Evolutionary conservation across 2,329 filamentous ascomycete genomes (phyloP).

Genomic region (Paraphoma sp.): DNA sequence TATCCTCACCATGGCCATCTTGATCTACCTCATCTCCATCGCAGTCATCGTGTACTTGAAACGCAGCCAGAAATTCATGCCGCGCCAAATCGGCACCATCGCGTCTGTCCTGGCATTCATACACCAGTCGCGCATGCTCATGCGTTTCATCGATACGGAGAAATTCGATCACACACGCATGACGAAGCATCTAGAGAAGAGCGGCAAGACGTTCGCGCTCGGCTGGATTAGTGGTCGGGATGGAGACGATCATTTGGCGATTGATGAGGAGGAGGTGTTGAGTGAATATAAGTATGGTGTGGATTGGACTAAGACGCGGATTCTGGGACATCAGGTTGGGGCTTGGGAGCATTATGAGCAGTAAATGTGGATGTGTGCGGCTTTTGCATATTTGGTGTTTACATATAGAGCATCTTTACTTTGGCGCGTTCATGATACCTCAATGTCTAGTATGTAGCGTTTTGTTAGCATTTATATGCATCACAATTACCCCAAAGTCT

Average conservation of each 20-base stretch:
- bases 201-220: slow-evolving; percentile 74
- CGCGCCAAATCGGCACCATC: slow-evolving; percentile 80
- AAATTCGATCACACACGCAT: slow-evolving; percentile 68
- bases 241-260: slow-evolving; percentile 74
- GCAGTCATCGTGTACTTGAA: slow-evolving; percentile 66
- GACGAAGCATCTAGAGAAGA: slow-evolving; percentile 63
- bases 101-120: slow-evolving; percentile 78
- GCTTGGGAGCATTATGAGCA: slow-evolving; percentile 36
- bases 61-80: slow-evolving; percentile 73
- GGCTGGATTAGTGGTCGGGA: slow-evolving; percentile 80
- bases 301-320: slow-evolving; percentile 43
- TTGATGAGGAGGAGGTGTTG: slow-evolving; percentile 77
- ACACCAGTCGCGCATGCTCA: slow-evolving; percentile 81
- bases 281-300: slow-evolving; percentile 70
- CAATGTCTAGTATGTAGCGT: no score
- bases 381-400: no score
- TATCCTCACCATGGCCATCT: slow-evolving; percentile 65
- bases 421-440: no score
- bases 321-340: slow-evolving; percentile 39
- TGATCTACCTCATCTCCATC: slow-evolving; percentile 69
- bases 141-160: slow-evolving; percentile 74
- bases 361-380: not conserved
- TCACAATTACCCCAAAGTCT: no score
- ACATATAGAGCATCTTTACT: no score
- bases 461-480: no score